phyloP scores from a whole-genome alignment of 257 asterid species.

The Salvia splendens region DNA sequence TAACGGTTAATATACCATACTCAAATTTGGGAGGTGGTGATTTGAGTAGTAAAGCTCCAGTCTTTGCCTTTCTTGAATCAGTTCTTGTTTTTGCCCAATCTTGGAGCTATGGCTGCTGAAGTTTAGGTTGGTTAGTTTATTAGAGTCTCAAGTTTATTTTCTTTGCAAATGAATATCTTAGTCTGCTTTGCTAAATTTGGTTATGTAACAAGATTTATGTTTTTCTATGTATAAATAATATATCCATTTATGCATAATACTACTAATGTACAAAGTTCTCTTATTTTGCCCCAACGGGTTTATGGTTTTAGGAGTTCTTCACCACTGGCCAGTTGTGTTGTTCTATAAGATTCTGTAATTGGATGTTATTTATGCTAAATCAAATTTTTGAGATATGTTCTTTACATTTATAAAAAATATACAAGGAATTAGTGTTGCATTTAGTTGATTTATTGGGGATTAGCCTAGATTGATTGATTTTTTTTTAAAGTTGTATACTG shows the following conservation, averaged over 20 bases:
- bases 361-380: conserved; percentile 14
- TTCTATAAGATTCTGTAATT: neutral
- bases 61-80: conserved; percentile 25
- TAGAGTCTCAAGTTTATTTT: neutral
- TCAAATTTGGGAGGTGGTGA: conserved; percentile 25
- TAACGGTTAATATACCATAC: conserved; percentile 8
- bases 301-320: conserved; percentile 11
- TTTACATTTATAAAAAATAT: too few relatives aligned
- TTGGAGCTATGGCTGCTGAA: conserved; percentile 60
- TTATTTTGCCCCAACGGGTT: neutral
- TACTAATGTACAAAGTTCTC: neutral
- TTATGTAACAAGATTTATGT: conserved; percentile 24
- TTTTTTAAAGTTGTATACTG: too few relatives aligned
- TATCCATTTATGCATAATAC: neutral
- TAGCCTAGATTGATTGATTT: too few relatives aligned
- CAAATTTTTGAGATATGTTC: neutral
- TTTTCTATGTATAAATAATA: neutral
- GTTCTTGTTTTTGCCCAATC: conserved; percentile 23
- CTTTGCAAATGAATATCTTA: neutral
- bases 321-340: neutral
- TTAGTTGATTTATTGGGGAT: too few relatives aligned
- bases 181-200: neutral
- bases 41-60: conserved; percentile 13
- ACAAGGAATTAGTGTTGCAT: neutral
- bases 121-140: conserved; percentile 49